phyloP scores from a whole-genome alignment of 1,139 yeast species.

The Taphrina wiesneri region DNA sequence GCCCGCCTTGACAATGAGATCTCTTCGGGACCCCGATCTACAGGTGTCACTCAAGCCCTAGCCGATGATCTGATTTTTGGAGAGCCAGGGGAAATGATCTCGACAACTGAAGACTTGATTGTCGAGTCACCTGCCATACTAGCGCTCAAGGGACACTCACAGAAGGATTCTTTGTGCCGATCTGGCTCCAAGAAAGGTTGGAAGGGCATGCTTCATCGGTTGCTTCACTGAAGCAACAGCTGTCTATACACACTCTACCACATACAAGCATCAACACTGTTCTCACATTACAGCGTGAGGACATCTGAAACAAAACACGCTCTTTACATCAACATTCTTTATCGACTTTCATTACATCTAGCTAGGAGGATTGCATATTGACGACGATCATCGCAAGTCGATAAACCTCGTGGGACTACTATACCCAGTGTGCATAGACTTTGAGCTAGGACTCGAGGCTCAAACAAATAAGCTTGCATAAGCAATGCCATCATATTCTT shows the following conservation, averaged over 20 bases:
- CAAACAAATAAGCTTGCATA: background rate
- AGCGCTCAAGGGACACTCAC: background rate
- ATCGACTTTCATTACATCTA: background rate
- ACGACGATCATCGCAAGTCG: background rate
- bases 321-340: slow-evolving; percentile 17
- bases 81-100: slow-evolving; percentile 29
- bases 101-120: background rate
- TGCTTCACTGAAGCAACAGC: slow-evolving; percentile 1
- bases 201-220: slow-evolving; percentile 24
- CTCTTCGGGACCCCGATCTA: background rate
- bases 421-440: background rate
- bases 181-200: slow-evolving; percentile 22
- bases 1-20: background rate
- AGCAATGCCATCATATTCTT: background rate
- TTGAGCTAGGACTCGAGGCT: background rate
- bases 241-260: background rate
- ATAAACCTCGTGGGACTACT: too few relatives aligned
- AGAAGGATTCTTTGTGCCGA: background rate
- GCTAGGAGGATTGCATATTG: background rate
- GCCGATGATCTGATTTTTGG: slow-evolving; percentile 20
- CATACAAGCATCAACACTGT: background rate
- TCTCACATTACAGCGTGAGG: background rate
- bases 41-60: background rate
- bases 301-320: background rate
- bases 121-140: background rate